Percentiles rank a stretch among this genome's conserved stretches.
phyloP scores from a whole-genome alignment of 225 moss, liverwort and hornwort species.

The Pseudisothecium myosuroides region DNA sequence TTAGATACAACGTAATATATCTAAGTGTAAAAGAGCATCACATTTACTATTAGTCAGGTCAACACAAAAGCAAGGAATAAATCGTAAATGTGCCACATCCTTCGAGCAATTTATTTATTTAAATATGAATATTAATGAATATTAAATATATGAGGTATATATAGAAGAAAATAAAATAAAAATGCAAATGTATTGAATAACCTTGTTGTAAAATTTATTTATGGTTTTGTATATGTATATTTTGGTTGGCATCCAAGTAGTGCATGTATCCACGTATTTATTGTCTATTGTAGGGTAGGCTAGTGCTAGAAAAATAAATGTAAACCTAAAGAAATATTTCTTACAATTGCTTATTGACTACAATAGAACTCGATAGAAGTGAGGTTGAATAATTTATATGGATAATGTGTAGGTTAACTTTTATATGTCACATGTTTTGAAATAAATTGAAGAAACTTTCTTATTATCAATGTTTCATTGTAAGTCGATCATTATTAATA shows the following conservation, averaged over 20 bases:
- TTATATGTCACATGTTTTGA: not conserved
- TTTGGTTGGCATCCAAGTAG: fast-evolving
- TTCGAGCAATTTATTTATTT: fast-evolving
- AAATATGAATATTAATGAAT: not conserved
- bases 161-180: not conserved
- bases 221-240: not conserved
- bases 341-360: not conserved
- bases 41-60: too few relatives aligned
- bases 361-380: not conserved
- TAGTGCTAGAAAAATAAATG: not conserved
- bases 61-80: not conserved
- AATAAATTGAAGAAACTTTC: not conserved
- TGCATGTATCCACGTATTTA: fast-evolving
- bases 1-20: too few relatives aligned
- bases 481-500: not conserved
- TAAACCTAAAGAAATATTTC: too few relatives aligned
- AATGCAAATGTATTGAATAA: not conserved
- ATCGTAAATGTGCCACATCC: fast-evolving
- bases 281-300: not conserved
- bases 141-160: not conserved
- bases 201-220: not conserved
- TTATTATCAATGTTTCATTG: not conserved
- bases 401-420: not conserved
- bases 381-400: fast-evolving
- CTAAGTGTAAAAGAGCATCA: not conserved